These are phyloP conservation scores for Claviceps citrina DNA, from an alignment of 2,329 filamentous ascomycete genomes.

Conservation along the genomic window DNA sequence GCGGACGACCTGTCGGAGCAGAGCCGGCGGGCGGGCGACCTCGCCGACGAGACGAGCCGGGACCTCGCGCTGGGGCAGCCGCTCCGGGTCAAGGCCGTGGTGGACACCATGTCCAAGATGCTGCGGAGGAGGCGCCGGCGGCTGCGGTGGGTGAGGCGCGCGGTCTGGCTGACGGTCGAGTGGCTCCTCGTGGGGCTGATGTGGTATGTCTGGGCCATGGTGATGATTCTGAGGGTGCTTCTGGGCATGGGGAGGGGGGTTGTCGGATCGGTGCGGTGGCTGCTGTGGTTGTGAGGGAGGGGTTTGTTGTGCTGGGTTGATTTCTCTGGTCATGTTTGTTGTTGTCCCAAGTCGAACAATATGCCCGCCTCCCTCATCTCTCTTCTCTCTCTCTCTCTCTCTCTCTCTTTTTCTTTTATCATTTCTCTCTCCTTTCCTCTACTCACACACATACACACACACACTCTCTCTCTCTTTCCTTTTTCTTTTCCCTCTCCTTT, in stretches of 20 bases:
- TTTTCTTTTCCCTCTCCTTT: too few relatives aligned
- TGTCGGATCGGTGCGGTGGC: conserved; percentile 53
- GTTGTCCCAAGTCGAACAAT: neutral
- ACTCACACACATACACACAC: neutral
- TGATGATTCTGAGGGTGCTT: conserved; percentile 56
- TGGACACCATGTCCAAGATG: conserved; percentile 65
- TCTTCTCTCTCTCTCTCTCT: neutral
- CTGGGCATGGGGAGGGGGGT: conserved; percentile 46
- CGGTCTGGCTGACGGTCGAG: conserved; percentile 70
- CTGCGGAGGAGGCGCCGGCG: conserved; percentile 50
- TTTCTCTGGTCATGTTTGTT: neutral
- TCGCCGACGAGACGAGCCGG: conserved; percentile 62
- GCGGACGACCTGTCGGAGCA: conserved; percentile 40
- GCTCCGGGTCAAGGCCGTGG: conserved; percentile 63
- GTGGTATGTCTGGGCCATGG: conserved; percentile 89
- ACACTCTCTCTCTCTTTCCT: neutral
- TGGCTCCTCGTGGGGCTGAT: conserved; percentile 78
- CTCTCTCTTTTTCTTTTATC: neutral
- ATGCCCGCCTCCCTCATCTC: neutral
- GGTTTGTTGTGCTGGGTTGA: too few relatives aligned
- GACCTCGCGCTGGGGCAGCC: conserved; percentile 65
- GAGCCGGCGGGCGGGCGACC: conserved; percentile 55
- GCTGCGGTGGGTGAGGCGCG: conserved; percentile 59
- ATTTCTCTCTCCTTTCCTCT: neutral
- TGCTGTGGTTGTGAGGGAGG: conserved; percentile 54